Base-by-base conservation (phyloP, 2,329 filamentous ascomycete species). In the Teratosphaeria nubilosa region DNA sequence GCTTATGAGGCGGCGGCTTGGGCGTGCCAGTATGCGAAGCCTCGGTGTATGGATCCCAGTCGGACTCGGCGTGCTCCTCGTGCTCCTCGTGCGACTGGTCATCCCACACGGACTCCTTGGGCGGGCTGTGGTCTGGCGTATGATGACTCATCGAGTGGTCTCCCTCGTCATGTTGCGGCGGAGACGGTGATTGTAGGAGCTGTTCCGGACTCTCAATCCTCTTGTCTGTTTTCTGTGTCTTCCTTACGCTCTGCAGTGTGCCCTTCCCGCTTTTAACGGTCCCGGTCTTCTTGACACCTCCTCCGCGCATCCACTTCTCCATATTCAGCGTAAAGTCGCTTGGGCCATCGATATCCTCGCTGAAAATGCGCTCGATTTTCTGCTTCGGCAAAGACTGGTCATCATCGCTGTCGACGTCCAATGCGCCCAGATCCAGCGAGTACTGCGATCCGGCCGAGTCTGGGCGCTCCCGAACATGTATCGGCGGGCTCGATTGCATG, bases 301-400 rank as follows among this genome's bases (percentile, higher is more conserved):
- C 56, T 25, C 68, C 66, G 27, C 59, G 58, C 64, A 72, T 70
- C 65, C 66, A 73, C 56, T 65, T 63, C 30, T 65, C 67, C 65
- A 73, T 68, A 62, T 73, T 70, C 45, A 69, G 61, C 7, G 71
- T 73, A 51, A 73, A 73, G 62, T 73, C 70, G 58, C 66, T 71
- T 1, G 71, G 71, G 7, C 70, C 71, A 51, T 73, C 71, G 50
- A 73, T 73, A 52, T 73, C 70, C 56, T 72, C 70, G 55, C 69
- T 72, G 41, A 63, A 58, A 22, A 73, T 61, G 25, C 60, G 64
- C 57, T 70, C 68, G 25, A 67, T 59, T 11, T 66, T 58, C 24
- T 55, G 67, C 53, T 65, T 62, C 1, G 64, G 61, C 10, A 67
- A 57, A 5, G 60, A 57, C 6, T 55, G 56, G 27, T 67, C 65